These are phyloP conservation scores for Botrytis medusae DNA, from an alignment of 2,329 filamentous ascomycete genomes.

Conservation along the genomic window DNA sequence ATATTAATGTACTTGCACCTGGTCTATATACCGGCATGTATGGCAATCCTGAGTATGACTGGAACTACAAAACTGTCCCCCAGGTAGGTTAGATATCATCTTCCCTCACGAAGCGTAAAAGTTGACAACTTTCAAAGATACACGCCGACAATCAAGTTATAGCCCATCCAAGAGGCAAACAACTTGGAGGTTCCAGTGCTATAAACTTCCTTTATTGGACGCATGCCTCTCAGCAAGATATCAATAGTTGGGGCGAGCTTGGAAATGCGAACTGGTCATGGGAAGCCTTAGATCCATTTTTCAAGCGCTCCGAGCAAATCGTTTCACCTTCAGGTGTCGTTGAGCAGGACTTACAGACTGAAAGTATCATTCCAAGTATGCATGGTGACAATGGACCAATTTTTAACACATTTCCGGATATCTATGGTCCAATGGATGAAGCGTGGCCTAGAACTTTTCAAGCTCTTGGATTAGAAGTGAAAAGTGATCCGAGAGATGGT, in stretches of 20 bases:
- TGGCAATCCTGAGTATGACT: constrained; percentile 31
- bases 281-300: constrained; percentile 43
- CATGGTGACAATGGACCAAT: not conserved
- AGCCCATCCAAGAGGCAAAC: constrained; percentile 38
- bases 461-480: not conserved
- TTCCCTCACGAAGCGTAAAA: not conserved
- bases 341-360: not conserved
- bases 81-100: not conserved
- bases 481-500: constrained; percentile 10
- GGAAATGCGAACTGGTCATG: constrained; percentile 27
- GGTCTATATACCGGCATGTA: not conserved
- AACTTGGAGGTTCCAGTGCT: constrained; percentile 40
- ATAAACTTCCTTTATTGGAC: constrained; percentile 41
- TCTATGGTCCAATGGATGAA: not conserved
- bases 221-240: constrained; percentile 34
- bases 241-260: constrained; percentile 43
- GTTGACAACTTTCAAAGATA: constrained; percentile 4
- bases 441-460: constrained; percentile 3
- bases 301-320: constrained; percentile 38
- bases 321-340: constrained; percentile 4
- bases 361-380: constrained; percentile 52
- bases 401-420: not conserved
- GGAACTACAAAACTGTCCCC: constrained; percentile 23
- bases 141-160: constrained; percentile 17
- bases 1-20: constrained; percentile 7